Evolutionary conservation across 257 asterid genomes (phyloP), one percentile per base, ranked within the genome.

Genomic region (Linaria vulgaris): DNA sequence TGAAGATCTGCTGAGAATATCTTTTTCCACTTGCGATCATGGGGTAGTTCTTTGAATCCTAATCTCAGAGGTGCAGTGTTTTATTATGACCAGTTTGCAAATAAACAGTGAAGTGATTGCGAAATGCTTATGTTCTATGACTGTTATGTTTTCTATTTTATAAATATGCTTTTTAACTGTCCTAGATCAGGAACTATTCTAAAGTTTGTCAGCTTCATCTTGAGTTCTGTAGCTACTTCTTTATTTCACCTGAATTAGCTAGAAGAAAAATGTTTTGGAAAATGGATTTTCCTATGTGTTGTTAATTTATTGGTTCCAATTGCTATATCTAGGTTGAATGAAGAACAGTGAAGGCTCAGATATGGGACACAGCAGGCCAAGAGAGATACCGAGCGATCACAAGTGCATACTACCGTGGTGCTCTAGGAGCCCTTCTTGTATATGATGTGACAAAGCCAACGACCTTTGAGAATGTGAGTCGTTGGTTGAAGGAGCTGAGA

Each of bases 281-380:
- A 34, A 7, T 34, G 41, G 41, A 34, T 34, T 34, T 27, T 2
- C 6, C 10, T 3, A 22, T 51, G 20, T 16, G 21, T n/a, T 75
- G 44, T 43, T 66, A 11, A 10, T 53, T 45, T 70, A 10, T 38
- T 44, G 5, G 41, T 39, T 60, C 41, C 45, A 38, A 13, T 64
- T 38, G 43, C 20, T 65, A 21, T 58, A 17, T 66, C 8, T 59
- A 86, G 90, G 95, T 91, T n/a, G 98, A 91, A 78, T 95, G 88
- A 63, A 83, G 90, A 79, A 88, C 95, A 1, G 77, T 91, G 59
- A 91, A 91, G 80, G 90, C 98, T 74, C 98, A 91, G 70, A 91
- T 91, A 54, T 91, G 98, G 98, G 98, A 91, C 86, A 91, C 98
- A 0, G 98, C 98, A 46, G 98, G 96, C n/a, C 98, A 91, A 73